A percentile compares a stretch with the other conserved stretches of the same genome.
Evolutionary conservation across 805 yeast genomes (phyloP).

Genomic region (Priceomyces fermenticarens): DNA sequence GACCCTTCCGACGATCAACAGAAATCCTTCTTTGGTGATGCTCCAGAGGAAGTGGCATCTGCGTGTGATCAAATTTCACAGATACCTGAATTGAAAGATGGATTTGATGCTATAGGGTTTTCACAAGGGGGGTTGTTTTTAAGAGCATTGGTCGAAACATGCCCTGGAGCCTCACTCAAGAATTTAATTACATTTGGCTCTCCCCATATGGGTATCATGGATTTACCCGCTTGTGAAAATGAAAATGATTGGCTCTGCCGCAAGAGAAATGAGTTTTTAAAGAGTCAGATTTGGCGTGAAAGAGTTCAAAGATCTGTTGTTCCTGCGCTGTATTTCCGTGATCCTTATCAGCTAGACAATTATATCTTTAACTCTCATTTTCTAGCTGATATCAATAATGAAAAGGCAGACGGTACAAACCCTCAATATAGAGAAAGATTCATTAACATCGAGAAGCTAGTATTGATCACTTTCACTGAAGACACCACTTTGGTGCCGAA

Average conservation of each 20-base stretch:
- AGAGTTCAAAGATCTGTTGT: slow-evolving; percentile 55
- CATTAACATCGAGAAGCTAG: slow-evolving; percentile 46
- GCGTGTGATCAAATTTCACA: slow-evolving; percentile 54
- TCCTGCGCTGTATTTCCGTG: slow-evolving; percentile 78
- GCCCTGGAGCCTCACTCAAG: slow-evolving; percentile 39
- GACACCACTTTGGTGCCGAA: slow-evolving; percentile 74
- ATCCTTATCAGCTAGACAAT: slow-evolving; percentile 48
- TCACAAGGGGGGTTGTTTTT: slow-evolving; percentile 84
- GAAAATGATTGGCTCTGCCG: slow-evolving; percentile 58
- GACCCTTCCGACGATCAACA: slow-evolving; percentile 53
- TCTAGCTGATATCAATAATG: slow-evolving; percentile 68
- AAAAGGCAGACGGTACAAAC: slow-evolving; percentile 31
- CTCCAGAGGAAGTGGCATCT: slow-evolving; percentile 49
- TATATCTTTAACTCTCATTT: slow-evolving; percentile 58
- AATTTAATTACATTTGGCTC: slow-evolving; percentile 73
- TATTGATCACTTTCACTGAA: slow-evolving; percentile 54
- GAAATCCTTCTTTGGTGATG: slow-evolving; percentile 57
- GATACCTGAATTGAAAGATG: slow-evolving; percentile 45
- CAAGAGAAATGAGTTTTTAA: slow-evolving; percentile 51
- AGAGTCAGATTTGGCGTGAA: slow-evolving; percentile 57
- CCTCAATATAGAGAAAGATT: slow-evolving; percentile 44
- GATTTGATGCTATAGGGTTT: slow-evolving; percentile 74
- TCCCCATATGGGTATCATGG: slow-evolving; percentile 75
- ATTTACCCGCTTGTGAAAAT: slow-evolving; percentile 56
- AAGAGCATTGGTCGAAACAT: slow-evolving; percentile 63